phyloP scores from a whole-genome alignment of 2,329 filamentous ascomycete species.

The Teratosphaeria pseudoeucalypti region DNA sequence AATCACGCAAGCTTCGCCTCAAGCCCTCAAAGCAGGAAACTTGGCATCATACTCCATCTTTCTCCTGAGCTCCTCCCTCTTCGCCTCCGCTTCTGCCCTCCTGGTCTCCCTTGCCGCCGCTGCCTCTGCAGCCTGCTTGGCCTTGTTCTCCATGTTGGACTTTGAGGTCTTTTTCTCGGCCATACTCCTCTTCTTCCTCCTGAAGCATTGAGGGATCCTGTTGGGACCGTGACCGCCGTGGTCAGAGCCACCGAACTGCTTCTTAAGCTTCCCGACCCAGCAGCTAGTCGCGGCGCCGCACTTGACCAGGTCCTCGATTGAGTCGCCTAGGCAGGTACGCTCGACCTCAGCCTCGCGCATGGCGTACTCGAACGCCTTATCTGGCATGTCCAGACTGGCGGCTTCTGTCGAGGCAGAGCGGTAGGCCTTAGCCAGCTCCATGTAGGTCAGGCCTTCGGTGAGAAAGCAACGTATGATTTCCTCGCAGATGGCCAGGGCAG shows the following conservation, averaged over 20 bases:
- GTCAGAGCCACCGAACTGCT: background rate
- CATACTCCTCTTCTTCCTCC: background rate
- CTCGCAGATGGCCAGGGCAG: conserved; percentile 1
- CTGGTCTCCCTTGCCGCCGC: background rate
- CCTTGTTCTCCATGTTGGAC: conserved; percentile 1
- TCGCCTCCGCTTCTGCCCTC: conserved; percentile 1
- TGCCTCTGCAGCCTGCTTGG: background rate
- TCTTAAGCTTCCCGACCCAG: conserved; percentile 3
- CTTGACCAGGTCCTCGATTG: conserved; percentile 6
- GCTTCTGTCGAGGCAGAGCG: conserved; percentile 13
- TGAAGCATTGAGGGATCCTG: background rate
- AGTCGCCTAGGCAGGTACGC: conserved; percentile 15
- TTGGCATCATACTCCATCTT: conserved; percentile 3
- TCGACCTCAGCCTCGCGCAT: conserved; percentile 19
- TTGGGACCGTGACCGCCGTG: conserved; percentile 6
- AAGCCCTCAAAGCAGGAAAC: conserved; percentile 3
- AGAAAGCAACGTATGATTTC: conserved; percentile 75
- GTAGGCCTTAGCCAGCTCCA: conserved; percentile 16
- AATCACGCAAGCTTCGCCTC: background rate
- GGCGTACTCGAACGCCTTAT: conserved; percentile 13
- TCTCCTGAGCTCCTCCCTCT: background rate
- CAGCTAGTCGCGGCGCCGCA: conserved; percentile 1
- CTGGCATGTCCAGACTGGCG: conserved; percentile 4
- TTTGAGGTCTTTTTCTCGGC: background rate
- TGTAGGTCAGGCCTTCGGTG: conserved; percentile 62